Conservation (phyloP, 495 filamentous ascomycete genomes). For the Trichoderma parareesei region DNA sequence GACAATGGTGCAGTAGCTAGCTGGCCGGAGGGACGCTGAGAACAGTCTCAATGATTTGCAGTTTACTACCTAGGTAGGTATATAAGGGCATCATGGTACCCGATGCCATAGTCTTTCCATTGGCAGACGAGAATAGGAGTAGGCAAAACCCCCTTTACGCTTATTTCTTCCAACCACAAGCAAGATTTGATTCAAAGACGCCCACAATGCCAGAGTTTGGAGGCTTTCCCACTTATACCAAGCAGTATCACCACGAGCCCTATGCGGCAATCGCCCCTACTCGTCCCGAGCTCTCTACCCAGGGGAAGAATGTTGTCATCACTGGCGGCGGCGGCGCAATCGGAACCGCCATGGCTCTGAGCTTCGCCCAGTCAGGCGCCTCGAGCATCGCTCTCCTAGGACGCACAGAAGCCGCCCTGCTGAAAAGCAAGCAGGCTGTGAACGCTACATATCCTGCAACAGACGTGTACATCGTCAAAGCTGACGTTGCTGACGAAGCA, state of each 20-base stretch:
- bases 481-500: not conserved
- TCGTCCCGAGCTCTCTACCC: conserved; percentile 28
- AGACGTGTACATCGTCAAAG: not conserved
- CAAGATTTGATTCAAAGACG: too few relatives aligned
- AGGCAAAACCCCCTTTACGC: too few relatives aligned
- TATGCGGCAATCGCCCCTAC: conserved; percentile 37
- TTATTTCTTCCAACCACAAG: too few relatives aligned
- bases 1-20: too few relatives aligned
- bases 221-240: conserved; percentile 15
- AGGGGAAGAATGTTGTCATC: conserved; percentile 37
- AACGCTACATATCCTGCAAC: not conserved
- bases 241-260: conserved; percentile 26
- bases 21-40: too few relatives aligned
- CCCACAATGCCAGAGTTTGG: not conserved
- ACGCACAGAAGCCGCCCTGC: not conserved
- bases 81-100: too few relatives aligned
- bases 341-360: conserved; percentile 21
- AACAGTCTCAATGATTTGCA: too few relatives aligned
- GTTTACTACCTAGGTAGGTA: too few relatives aligned
- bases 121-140: too few relatives aligned
- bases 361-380: conserved; percentile 27
- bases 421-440: not conserved
- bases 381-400: not conserved
- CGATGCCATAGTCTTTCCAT: too few relatives aligned
- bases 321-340: conserved; percentile 38